Conservation (phyloP, 768 basidiomycete species). For the Serendipita indica region DNA sequence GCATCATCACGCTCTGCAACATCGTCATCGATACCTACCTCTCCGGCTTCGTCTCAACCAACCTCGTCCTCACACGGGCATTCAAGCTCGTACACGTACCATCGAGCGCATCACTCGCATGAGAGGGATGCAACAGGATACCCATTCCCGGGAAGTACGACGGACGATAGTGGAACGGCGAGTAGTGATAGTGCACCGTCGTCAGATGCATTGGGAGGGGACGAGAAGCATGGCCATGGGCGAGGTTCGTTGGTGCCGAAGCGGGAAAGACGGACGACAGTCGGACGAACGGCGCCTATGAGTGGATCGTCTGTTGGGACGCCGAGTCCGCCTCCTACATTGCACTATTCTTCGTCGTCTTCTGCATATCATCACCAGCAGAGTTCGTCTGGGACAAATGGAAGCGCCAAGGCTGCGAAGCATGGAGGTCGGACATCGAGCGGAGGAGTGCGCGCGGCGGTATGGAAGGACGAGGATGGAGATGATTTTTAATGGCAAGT, state of each 20-base stretch:
- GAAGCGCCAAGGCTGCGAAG: slow-evolving; percentile 52
- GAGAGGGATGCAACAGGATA: slow-evolving; percentile 9
- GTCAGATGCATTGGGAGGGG: slow-evolving; percentile 6
- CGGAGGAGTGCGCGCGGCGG: slow-evolving; percentile 40
- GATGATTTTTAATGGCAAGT: slow-evolving; percentile 5
- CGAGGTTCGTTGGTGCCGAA: slow-evolving; percentile 10
- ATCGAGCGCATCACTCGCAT: slow-evolving; percentile 1
- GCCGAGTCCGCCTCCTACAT: slow-evolving; percentile 8
- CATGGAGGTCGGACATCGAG: slow-evolving; percentile 77
- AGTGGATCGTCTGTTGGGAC: neutral
- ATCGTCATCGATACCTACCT: neutral
- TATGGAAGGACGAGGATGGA: slow-evolving; percentile 9
- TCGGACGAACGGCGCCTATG: neutral
- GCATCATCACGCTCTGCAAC: slow-evolving; percentile 3
- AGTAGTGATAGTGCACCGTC: slow-evolving; percentile 11
- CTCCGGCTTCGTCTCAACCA: slow-evolving; percentile 2
- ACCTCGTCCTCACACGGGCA: neutral
- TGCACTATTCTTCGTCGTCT: neutral
- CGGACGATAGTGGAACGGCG: slow-evolving; percentile 6
- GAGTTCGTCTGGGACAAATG: slow-evolving; percentile 37
- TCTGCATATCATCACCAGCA: too few relatives aligned
- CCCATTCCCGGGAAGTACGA: slow-evolving; percentile 11
- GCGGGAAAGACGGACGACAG: slow-evolving; percentile 7
- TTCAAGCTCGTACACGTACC: neutral
- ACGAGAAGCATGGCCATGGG: slow-evolving; percentile 8